Percentiles rank a stretch among this genome's conserved stretches.
phyloP scores from a whole-genome alignment of 2,329 filamentous ascomycete species.

The Aureobasidium musti region DNA sequence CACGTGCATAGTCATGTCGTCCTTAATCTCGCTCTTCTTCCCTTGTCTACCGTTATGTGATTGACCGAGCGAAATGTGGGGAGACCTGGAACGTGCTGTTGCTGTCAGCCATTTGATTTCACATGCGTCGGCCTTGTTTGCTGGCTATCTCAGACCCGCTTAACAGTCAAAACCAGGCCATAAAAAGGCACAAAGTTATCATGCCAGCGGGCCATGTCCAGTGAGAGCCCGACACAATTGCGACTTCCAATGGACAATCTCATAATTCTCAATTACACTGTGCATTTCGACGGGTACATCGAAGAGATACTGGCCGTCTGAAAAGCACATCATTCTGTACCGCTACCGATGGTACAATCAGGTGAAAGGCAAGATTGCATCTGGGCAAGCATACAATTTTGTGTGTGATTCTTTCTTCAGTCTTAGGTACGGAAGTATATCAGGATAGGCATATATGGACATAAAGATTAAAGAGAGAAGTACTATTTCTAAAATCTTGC shows the following conservation, averaged over 20 bases:
- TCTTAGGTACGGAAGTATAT: neutral
- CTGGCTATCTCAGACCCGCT: neutral
- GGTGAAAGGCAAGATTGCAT: neutral
- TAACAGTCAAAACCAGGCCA: neutral
- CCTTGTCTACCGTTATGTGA: slow-evolving; percentile 8
- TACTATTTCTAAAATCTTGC: neutral
- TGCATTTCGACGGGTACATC: neutral
- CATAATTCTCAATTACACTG: neutral
- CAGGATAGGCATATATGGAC: neutral
- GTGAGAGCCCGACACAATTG: neutral
- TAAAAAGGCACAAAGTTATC: neutral
- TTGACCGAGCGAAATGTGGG: slow-evolving; percentile 12
- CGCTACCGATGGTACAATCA: neutral
- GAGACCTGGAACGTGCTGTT: slow-evolving; percentile 13
- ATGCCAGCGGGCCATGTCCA: neutral
- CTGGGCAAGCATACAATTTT: slow-evolving; percentile 5
- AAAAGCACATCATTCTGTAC: too few species aligned
- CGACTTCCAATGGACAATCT: neutral
- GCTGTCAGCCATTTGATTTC: slow-evolving; percentile 20
- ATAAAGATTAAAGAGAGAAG: neutral
- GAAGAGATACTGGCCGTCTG: too few species aligned
- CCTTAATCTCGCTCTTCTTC: neutral
- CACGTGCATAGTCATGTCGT: neutral
- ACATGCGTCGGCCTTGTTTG: slow-evolving; percentile 3
- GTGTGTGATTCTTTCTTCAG: neutral